phyloP scores from a whole-genome alignment of 768 basidiomycete species.

The Suillus fuscotomentosus region DNA sequence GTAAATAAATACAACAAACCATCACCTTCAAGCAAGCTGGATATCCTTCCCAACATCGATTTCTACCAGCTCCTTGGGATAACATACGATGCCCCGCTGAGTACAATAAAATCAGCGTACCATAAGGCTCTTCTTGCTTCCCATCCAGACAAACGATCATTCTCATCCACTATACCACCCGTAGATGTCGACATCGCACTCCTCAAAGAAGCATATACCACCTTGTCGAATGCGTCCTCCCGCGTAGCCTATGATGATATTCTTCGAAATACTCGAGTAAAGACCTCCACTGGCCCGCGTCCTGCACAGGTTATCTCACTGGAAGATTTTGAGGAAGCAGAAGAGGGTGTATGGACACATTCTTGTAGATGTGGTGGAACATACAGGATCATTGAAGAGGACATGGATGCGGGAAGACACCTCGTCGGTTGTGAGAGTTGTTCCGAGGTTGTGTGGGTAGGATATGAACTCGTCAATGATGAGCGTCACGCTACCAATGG shows the following conservation, averaged over 20 bases:
- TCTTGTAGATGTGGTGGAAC: conserved; percentile 72
- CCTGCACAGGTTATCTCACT: conserved; percentile 80
- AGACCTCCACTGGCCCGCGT: conserved; percentile 41
- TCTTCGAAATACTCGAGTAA: conserved; percentile 11
- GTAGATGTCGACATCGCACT: conserved; percentile 45
- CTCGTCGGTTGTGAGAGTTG: conserved; percentile 72
- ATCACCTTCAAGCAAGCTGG: conserved; percentile 13
- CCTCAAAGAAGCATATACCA: conserved; percentile 67
- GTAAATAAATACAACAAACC: not conserved
- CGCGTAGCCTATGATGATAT: conserved; percentile 52
- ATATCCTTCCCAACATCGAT: conserved; percentile 30
- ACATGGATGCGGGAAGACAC: conserved; percentile 72
- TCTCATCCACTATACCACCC: conserved; percentile 23
- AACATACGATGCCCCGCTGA: conserved; percentile 43
- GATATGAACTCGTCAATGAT: conserved; percentile 58
- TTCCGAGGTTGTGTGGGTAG: conserved; percentile 85
- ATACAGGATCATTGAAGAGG: conserved; percentile 54
- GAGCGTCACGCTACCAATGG: conserved; percentile 13
- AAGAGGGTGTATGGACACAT: conserved; percentile 49
- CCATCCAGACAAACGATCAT: conserved; percentile 60
- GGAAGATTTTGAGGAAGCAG: conserved; percentile 59
- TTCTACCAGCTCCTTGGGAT: conserved; percentile 63
- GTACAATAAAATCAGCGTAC: conserved; percentile 69
- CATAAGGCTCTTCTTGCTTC: conserved; percentile 59
- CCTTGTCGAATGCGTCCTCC: conserved; percentile 49